These are phyloP conservation scores for Trichoderma breve DNA, from an alignment of 2,329 filamentous ascomycete genomes.

Conservation along the genomic window DNA sequence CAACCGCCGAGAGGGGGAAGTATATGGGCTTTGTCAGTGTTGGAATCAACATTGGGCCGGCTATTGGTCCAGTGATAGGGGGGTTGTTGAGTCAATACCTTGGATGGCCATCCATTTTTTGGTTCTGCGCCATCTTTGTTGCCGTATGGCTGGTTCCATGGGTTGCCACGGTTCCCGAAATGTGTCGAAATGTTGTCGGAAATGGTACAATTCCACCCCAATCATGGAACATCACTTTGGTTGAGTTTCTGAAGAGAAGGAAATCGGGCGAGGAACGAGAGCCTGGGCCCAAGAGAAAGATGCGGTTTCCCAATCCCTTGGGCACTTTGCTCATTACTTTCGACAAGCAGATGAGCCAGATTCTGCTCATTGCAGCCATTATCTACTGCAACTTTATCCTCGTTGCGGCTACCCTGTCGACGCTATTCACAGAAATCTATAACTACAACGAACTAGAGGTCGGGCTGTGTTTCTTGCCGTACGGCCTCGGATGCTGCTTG, in stretches of 20 bases:
- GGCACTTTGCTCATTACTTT: slow-evolving; percentile 53
- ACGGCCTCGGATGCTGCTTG: slow-evolving; percentile 50
- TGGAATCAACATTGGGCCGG: slow-evolving; percentile 55
- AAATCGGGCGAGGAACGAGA: slow-evolving; percentile 34
- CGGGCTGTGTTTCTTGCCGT: slow-evolving; percentile 55
- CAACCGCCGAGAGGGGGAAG: slow-evolving; percentile 66
- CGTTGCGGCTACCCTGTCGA: slow-evolving; percentile 51
- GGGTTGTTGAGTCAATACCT: slow-evolving; percentile 62
- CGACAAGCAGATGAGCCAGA: slow-evolving; percentile 57
- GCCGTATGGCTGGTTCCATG: slow-evolving; percentile 53
- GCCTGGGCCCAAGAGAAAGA: slow-evolving; percentile 39
- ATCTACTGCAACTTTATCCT: slow-evolving; percentile 58
- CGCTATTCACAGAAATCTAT: slow-evolving; percentile 52
- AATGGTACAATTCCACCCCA: slow-evolving; percentile 60
- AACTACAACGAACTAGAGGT: slow-evolving; percentile 50
- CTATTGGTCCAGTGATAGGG: slow-evolving; percentile 60
- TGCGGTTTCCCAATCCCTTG: slow-evolving; percentile 57
- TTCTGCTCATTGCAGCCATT: slow-evolving; percentile 52
- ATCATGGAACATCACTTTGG: slow-evolving; percentile 55
- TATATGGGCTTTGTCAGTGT: slow-evolving; percentile 68
- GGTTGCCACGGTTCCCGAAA: slow-evolving; percentile 57
- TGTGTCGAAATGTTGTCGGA: slow-evolving; percentile 58
- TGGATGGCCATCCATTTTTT: slow-evolving; percentile 68
- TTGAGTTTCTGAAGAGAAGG: slow-evolving; percentile 47
- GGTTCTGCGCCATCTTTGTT: slow-evolving; percentile 61